Base-by-base conservation (phyloP, 139 green algal genomes). In the Chlamydomonas sp. region DNA sequence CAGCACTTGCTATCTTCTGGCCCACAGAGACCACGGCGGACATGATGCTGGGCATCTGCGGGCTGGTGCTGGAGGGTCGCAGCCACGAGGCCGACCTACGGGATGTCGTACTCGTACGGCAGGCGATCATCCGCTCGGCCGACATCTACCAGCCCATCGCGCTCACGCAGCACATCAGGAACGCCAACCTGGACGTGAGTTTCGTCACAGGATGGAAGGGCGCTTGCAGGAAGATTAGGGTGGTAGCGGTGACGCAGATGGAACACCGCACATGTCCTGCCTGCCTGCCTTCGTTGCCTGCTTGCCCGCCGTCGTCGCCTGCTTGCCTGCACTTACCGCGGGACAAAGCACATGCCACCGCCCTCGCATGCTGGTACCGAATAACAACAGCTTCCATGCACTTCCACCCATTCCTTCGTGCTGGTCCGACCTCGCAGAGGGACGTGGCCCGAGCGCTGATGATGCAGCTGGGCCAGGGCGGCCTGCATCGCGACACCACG, bases 131-230 rank as follows among this genome's bases (percentile, higher is more conserved):
- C 3, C 71, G 82, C 2, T 62, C 58, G 4, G 69, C 64, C 15
- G 82, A 86, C 61, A 63, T 86, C 4, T 86, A 86, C 71, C 71
- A 86, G 20, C 82, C 82, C 7, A 68, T 63, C 12, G 61, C 72
- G 12, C 71, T 86, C 4, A 58, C 2, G 0, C 60, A 58, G 71
- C 82, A 86, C 59, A 64, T 86, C 20, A 60, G 62, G 1, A 63
- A 79, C 72, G 82, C 82, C 18, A 86, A 86, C 71, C 82, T 86
- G 61, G 82, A 86, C 61, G 82, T 86, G 71, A 86, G 82, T 8
- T 17, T 5, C 18, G 57, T 20, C 2, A 4, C 49, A 3, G 57
- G 59, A 4, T n/a, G 71, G n/a, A 5, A 60, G 18, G 18, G 17
- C 3, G 60, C 77, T 49, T 80, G 14, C 57, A 76, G 10, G 49